Base-by-base conservation (phyloP, 192 early-diverging fungal genomes). In the Coemansia sp. region DNA sequence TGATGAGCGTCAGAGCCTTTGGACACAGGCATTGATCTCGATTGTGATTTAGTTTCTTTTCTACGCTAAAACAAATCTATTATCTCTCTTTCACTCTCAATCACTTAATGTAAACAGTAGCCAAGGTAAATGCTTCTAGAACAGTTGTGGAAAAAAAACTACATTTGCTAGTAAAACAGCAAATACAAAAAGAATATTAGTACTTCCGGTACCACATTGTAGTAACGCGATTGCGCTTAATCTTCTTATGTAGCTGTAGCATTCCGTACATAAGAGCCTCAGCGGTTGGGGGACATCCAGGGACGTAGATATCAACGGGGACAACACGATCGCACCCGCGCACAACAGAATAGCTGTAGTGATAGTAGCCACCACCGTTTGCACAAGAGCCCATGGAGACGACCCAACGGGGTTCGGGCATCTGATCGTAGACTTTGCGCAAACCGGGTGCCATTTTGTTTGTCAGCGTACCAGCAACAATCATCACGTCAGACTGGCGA, bases 341-440 rank as follows among this genome's bases (percentile, higher is more conserved):
- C 51, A 98, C 96, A 51, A 96, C 95, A 64, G 91, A 87, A 78
- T 96, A 96, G 52, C 91, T 93, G 86, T 98, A 98, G 84, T 98
- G 96, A 83, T 98, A 98, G 86, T 98, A 98, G 57, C 96, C 96
- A 64, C 96, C 96, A 68, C 94, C 94, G 77, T 96, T 96, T 32
- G 96, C 94, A 63, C 91, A 98, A 59, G 89, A 92, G 42, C 96
- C 96, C 96, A 98, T 98, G n/a, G 94, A 96, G 60, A 98, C 94
- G 20, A 98, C 96, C 96, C 96, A 98, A 58, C 95, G 90, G 56
- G 96, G 96, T 78, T 96, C 94, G 30, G 96, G 95, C 93, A 98
- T 96, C 86, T 84, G 82, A 42, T 80, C 83, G 57, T 89, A 90
- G 66, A 91, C 88, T 75, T 89, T 90, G 60, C 90, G 82, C 71